Evolutionary conservation across 2,329 filamentous ascomycete genomes (phyloP).

Genomic region (Pestalotiopsis sp.): DNA sequence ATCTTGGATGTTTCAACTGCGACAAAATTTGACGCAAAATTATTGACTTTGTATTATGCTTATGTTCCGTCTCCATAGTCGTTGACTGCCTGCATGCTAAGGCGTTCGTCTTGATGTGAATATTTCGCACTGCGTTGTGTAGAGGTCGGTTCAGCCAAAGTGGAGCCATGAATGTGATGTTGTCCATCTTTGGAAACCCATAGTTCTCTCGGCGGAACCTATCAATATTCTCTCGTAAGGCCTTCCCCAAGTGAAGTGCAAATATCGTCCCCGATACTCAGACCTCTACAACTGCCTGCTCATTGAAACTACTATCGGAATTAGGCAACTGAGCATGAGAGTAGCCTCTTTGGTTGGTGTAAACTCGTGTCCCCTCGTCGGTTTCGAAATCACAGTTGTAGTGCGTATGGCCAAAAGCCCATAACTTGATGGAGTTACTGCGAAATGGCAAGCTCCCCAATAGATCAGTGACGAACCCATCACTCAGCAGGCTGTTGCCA

Average conservation of each 20-base stretch:
- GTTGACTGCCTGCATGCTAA: too few species aligned
- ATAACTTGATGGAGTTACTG: constrained; percentile 37
- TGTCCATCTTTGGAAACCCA: too few species aligned
- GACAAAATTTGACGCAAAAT: too few species aligned
- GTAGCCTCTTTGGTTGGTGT: constrained; percentile 45
- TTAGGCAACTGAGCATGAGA: constrained; percentile 29
- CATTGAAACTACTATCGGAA: not conserved
- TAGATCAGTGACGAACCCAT: constrained; percentile 45
- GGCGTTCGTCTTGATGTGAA: too few species aligned
- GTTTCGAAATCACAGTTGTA: constrained; percentile 45
- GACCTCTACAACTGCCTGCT: not conserved
- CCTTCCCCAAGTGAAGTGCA: not conserved
- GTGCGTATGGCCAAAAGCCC: constrained; percentile 55
- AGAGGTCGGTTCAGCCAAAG: too few species aligned
- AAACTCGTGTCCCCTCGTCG: constrained; percentile 32
- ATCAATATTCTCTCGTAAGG: not conserved
- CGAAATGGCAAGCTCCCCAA: constrained; percentile 36
- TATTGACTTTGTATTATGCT: too few species aligned
- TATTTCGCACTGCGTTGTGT: too few species aligned
- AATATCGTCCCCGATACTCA: not conserved
- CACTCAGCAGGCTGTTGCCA: constrained; percentile 26
- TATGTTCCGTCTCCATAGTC: too few species aligned
- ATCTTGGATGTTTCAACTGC: too few species aligned
- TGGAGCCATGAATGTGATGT: too few species aligned
- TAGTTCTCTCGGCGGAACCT: too few species aligned